Conservation (phyloP, 331 rosid species). For the Ulmus americana region DNA sequence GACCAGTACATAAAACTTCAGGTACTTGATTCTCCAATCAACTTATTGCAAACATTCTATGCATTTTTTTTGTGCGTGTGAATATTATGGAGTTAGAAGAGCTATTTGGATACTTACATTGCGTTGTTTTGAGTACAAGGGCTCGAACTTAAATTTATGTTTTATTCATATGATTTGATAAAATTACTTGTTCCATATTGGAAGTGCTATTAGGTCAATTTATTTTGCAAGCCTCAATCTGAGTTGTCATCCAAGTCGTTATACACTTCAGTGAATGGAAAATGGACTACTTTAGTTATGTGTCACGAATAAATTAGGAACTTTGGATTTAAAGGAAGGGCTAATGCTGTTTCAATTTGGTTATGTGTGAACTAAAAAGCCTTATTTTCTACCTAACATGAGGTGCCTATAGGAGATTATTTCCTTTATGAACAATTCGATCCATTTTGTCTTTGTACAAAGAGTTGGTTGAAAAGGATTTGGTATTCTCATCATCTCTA, state of each 20-base stretch:
- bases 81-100: not conserved
- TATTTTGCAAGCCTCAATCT: not conserved
- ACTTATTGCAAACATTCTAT: not conserved
- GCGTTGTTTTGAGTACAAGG: not conserved
- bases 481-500: not conserved
- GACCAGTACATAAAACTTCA: constrained; percentile 23
- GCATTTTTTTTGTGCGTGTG: not conserved
- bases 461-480: not conserved
- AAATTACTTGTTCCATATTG: not conserved
- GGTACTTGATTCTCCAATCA: constrained; percentile 7
- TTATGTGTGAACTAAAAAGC: not conserved
- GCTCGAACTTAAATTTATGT: too few relatives aligned
- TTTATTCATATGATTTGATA: not conserved
- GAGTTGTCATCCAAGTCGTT: not conserved
- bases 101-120: not conserved
- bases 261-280: too few relatives aligned
- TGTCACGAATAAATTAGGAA: too few relatives aligned
- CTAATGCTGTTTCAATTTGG: too few relatives aligned
- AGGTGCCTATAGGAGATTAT: too few relatives aligned
- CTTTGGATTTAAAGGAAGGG: too few relatives aligned
- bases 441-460: not conserved
- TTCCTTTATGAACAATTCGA: too few relatives aligned
- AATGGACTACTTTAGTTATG: too few relatives aligned
- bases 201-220: not conserved
- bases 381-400: too few relatives aligned